phyloP scores from a whole-genome alignment of 2,329 filamentous ascomycete genomes.

The Pseudocercospora cruenta region DNA sequence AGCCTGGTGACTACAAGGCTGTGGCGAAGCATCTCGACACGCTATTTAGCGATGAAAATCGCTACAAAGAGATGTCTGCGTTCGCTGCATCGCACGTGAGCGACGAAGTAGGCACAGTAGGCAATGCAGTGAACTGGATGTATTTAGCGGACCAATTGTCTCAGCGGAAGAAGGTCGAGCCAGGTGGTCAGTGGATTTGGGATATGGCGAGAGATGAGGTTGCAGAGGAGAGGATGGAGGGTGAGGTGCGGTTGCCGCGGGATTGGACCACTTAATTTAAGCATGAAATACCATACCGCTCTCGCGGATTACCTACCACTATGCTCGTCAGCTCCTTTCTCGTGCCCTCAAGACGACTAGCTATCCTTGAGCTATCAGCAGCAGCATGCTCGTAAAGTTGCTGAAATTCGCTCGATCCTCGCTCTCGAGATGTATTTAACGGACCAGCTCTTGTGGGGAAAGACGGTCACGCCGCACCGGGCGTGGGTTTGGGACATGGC shows the following conservation, averaged over 20 bases:
- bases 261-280: constrained; percentile 29
- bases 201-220: constrained; percentile 72
- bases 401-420: too few relatives aligned
- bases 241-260: constrained; percentile 65
- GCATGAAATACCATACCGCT: too few relatives aligned
- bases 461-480: constrained; percentile 61
- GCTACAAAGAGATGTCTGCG: constrained; percentile 56
- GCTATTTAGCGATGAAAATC: constrained; percentile 65
- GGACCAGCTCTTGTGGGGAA: constrained; percentile 63
- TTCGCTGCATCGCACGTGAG: constrained; percentile 67
- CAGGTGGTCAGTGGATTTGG: constrained; percentile 70
- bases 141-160: constrained; percentile 72
- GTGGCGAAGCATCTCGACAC: constrained; percentile 69
- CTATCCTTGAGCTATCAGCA: too few relatives aligned
- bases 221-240: constrained; percentile 59
- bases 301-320: too few relatives aligned
- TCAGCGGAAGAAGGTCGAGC: constrained; percentile 60
- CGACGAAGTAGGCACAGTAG: constrained; percentile 80
- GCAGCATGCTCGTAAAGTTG: too few relatives aligned
- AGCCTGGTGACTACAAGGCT: constrained; percentile 68
- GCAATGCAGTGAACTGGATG: constrained; percentile 75
- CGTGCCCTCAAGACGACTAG: too few relatives aligned
- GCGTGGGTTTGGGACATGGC: constrained; percentile 77
- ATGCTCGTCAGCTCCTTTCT: too few relatives aligned
- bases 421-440: too few relatives aligned